phyloP scores from a whole-genome alignment of 2,329 filamentous ascomycete genomes.

The Rutstroemia sydowiana region DNA sequence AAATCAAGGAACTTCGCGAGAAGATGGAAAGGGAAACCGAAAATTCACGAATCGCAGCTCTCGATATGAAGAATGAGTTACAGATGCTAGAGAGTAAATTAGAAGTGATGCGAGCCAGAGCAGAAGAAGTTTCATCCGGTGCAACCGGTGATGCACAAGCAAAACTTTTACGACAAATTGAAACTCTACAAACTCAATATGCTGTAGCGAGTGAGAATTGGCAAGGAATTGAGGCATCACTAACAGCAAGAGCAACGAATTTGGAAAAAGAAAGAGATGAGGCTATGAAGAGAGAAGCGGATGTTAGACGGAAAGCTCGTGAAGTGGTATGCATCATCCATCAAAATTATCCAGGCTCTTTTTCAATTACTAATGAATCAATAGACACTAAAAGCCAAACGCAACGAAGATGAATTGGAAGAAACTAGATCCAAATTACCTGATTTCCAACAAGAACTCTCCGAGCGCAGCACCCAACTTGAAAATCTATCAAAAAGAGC shows the following conservation, averaged over 20 bases:
- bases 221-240: slow-evolving; percentile 87
- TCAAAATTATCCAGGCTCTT: not conserved
- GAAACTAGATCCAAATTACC: slow-evolving; percentile 55
- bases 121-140: slow-evolving; percentile 83
- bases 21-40: slow-evolving; percentile 68
- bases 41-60: slow-evolving; percentile 57
- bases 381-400: slow-evolving; percentile 54
- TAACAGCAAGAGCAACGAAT: slow-evolving; percentile 67
- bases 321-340: slow-evolving; percentile 57
- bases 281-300: slow-evolving; percentile 70
- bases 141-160: slow-evolving; percentile 75
- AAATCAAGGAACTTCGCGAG: slow-evolving; percentile 66
- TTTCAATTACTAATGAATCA: slow-evolving; percentile 23
- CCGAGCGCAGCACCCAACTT: slow-evolving; percentile 50
- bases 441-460: slow-evolving; percentile 56
- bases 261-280: slow-evolving; percentile 92
- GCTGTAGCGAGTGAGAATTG: slow-evolving; percentile 92
- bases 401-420: slow-evolving; percentile 75
- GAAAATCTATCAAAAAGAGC: slow-evolving; percentile 57
- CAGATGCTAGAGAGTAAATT: slow-evolving; percentile 79
- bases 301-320: slow-evolving; percentile 81
- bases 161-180: slow-evolving; percentile 86
- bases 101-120: slow-evolving; percentile 74
- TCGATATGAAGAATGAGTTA: slow-evolving; percentile 73
- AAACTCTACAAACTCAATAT: slow-evolving; percentile 93